Base-by-base conservation (phyloP, 1,139 yeast genomes). In the Taphrina deformans region DNA sequence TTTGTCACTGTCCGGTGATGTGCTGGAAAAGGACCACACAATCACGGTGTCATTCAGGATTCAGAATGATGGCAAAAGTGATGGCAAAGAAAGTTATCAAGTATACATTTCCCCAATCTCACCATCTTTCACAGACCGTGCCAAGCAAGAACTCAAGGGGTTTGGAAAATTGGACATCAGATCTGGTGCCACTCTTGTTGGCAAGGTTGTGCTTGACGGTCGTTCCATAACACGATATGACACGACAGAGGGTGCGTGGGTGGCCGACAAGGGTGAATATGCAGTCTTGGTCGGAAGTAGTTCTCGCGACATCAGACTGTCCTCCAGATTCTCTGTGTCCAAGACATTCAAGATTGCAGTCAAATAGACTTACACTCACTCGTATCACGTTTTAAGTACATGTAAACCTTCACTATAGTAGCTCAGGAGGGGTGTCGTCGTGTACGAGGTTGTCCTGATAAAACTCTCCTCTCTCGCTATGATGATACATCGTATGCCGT, bases 1-100 rank as follows among this genome's bases (percentile, higher is more conserved):
- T 55, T 69, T 76, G 66, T 61, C 67, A 18, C 74, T 75, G 4
- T 38, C 44, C 6, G 33, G n/a, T 9, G 50, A 18, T 18, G 18
- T 21, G 6, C 26, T 45, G 27, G 6, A 26, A 5, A 24, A 45
- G n/a, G 27, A 7, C 29, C 5, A 9, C n/a, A 23, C 24, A 6
- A 45, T 45, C 14, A 18, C 24, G 7, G 50, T 18, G 4, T 21
- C 29, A 9, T 18, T 45, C n/a, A 23, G 6, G 18, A 18, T 45
- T 4, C 21, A 45, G 18, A 45, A 45, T 14, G 29, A 21, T 9
- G 29, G 50, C 29, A 12, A 24, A 5, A 12, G 5, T 5, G 50
- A 21, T 18, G 50, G 50, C 26, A 45, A 23, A 23, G 50, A 45
- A 45, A 12, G 14, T 12, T 18, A 23, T 18, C 50, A 45, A 18